A percentile compares a stretch with the other conserved stretches of the same genome.
These are phyloP conservation scores for Digitaria exilis DNA, from an alignment of 202 grass and related monocot genomes.

Conservation along the genomic window DNA sequence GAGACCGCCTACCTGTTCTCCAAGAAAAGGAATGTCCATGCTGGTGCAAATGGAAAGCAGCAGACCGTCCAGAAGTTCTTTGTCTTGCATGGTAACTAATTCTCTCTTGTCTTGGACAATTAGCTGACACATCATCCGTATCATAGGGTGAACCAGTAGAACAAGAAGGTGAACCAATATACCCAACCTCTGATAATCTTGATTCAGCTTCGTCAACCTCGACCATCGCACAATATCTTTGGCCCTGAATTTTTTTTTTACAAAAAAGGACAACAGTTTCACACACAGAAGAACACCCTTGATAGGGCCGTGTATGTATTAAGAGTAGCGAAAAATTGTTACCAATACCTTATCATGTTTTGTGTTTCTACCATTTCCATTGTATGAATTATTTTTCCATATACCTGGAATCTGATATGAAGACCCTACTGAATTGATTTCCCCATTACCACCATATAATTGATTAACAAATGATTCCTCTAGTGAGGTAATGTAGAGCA, in stretches of 20 bases:
- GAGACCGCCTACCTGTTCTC: constrained; percentile 21
- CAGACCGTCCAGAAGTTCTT: constrained; percentile 38
- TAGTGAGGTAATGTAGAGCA: constrained; percentile 63
- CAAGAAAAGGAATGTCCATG: constrained; percentile 29
- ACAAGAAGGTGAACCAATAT: no score
- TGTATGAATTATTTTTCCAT: constrained; percentile 33
- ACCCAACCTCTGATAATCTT: constrained; percentile 24
- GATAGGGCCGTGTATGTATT: background rate
- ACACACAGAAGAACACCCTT: background rate
- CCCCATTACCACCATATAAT: constrained; percentile 48
- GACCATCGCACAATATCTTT: constrained; percentile 38
- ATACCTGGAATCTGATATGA: constrained; percentile 35
- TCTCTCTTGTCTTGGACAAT: constrained; percentile 44
- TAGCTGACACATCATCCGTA: constrained; percentile 31
- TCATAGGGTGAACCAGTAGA: background rate
- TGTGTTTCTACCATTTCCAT: constrained; percentile 33
- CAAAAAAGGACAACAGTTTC: constrained; percentile 17
- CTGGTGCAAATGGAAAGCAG: constrained; percentile 19
- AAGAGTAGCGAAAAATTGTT: background rate
- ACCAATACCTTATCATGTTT: constrained; percentile 53
- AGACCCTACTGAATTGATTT: constrained; percentile 32
- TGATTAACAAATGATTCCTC: constrained; percentile 81
- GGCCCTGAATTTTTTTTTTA: constrained; percentile 33
- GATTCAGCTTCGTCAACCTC: constrained; percentile 41
- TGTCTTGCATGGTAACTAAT: constrained; percentile 26